Percentiles rank a stretch among this genome's conserved stretches.
phyloP scores from a whole-genome alignment of 2,329 filamentous ascomycete genomes.

The Dothiorella sarmentorum region DNA sequence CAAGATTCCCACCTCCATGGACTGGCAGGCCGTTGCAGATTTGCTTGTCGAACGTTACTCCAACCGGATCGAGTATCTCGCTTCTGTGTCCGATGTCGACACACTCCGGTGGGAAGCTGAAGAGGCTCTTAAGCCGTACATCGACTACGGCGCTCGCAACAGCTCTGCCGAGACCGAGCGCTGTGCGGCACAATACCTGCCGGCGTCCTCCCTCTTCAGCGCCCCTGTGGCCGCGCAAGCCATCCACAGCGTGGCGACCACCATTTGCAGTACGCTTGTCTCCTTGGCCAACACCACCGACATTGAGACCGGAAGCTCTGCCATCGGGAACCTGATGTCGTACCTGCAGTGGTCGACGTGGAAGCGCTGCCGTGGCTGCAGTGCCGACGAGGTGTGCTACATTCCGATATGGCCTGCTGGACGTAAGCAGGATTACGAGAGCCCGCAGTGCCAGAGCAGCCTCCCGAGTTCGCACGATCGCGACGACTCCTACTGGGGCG shows the following conservation, averaged over 20 bases:
- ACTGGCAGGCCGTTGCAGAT: slow-evolving; percentile 69
- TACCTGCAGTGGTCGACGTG: slow-evolving; percentile 59
- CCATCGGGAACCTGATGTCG: slow-evolving; percentile 42
- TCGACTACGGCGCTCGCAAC: slow-evolving; percentile 36
- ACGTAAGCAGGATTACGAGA: slow-evolving; percentile 51
- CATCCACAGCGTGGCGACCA: slow-evolving; percentile 29
- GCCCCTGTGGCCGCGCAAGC: slow-evolving; percentile 30
- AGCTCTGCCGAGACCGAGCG: slow-evolving; percentile 41
- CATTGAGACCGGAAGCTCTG: slow-evolving; percentile 27
- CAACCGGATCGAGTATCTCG: slow-evolving; percentile 47
- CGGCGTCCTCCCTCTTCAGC: slow-evolving; percentile 12
- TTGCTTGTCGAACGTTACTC: slow-evolving; percentile 63
- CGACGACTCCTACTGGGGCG: slow-evolving; percentile 14
- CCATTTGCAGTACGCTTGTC: slow-evolving; percentile 35
- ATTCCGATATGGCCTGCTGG: slow-evolving; percentile 65
- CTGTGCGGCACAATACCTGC: slow-evolving; percentile 48
- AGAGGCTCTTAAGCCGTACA: slow-evolving; percentile 36
- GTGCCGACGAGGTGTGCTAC: slow-evolving; percentile 54
- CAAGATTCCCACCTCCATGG: slow-evolving; percentile 27
- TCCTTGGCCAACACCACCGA: slow-evolving; percentile 18
- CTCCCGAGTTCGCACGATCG: not conserved
- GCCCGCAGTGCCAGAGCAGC: slow-evolving; percentile 41
- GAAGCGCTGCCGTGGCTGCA: slow-evolving; percentile 56
- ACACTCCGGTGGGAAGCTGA: not conserved
- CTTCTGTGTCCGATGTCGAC: not conserved